A percentile compares a stretch with the other conserved stretches of the same genome.
These are phyloP conservation scores for Alternaria novae-zelandiae DNA, from an alignment of 2,329 filamentous ascomycete genomes.

Conservation along the genomic window DNA sequence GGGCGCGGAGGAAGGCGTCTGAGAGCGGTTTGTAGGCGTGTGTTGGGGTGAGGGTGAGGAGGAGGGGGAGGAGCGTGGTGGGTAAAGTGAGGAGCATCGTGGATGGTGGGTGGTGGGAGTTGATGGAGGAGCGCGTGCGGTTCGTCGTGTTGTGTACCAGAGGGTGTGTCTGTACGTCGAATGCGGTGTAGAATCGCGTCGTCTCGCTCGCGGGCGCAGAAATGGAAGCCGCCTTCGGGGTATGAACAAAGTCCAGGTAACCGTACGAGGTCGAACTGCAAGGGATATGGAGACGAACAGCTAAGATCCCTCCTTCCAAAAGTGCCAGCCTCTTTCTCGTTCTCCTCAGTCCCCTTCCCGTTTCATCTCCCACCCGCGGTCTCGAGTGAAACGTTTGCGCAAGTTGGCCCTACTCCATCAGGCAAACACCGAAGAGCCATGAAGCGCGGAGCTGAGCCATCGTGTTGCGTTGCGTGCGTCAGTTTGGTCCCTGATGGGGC, in stretches of 20 bases:
- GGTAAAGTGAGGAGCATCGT: not conserved
- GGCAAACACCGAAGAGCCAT: conserved; percentile 12
- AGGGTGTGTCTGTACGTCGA: not conserved
- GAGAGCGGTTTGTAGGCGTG: conserved; percentile 68
- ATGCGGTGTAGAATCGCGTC: not conserved
- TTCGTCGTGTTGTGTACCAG: not conserved
- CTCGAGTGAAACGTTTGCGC: conserved; percentile 23
- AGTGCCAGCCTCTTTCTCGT: not conserved
- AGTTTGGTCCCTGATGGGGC: not conserved
- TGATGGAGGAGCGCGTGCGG: not conserved
- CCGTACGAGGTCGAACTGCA: not conserved
- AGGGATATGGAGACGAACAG: not conserved
- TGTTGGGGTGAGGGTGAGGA: conserved; percentile 17
- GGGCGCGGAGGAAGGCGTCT: conserved; percentile 72
- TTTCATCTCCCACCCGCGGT: conserved; percentile 11
- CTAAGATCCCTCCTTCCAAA: not conserved
- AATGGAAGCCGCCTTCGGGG: not conserved
- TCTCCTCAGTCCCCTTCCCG: not conserved
- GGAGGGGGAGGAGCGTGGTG: conserved; percentile 14
- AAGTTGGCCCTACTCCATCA: conserved; percentile 16
- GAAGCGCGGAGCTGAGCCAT: not conserved
- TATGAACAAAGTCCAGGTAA: not conserved
- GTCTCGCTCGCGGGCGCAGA: not conserved
- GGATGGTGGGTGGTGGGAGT: conserved; percentile 11
- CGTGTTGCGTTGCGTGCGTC: conserved; percentile 17